These are phyloP conservation scores for Corinectria fuckeliana DNA, from an alignment of 2,329 filamentous ascomycete genomes.

Conservation along the genomic window DNA sequence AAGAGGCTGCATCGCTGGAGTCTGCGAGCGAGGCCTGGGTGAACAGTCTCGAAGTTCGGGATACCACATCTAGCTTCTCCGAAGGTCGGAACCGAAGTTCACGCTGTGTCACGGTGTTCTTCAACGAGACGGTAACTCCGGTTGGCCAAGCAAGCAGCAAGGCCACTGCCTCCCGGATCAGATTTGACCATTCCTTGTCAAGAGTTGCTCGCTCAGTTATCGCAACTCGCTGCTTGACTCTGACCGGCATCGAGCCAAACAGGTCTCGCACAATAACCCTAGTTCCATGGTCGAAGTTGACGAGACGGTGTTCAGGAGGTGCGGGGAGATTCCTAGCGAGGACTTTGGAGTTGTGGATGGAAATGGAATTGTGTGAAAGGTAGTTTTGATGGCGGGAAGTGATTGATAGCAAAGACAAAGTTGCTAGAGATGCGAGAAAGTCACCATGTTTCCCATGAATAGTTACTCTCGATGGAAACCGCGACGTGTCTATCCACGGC, in stretches of 20 bases:
- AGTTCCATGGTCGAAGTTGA: slow-evolving; percentile 71
- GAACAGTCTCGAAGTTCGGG: slow-evolving; percentile 58
- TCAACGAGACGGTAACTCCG: slow-evolving; percentile 63
- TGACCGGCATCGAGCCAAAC: slow-evolving; percentile 90
- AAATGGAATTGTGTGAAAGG: slow-evolving; percentile 68
- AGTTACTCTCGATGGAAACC: slow-evolving; percentile 55
- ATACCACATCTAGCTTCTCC: slow-evolving; percentile 26
- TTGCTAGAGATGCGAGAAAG: slow-evolving; percentile 79
- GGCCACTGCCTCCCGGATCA: slow-evolving; percentile 65
- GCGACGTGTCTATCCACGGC: slow-evolving; percentile 74
- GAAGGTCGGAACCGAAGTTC: slow-evolving; percentile 46
- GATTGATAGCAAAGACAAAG: slow-evolving; percentile 78
- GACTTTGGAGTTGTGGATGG: slow-evolving; percentile 72
- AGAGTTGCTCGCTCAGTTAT: slow-evolving; percentile 58
- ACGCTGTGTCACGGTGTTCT: slow-evolving; percentile 53
- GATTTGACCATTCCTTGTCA: slow-evolving; percentile 68
- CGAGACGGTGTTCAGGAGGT: slow-evolving; percentile 61
- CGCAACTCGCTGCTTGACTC: slow-evolving; percentile 78
- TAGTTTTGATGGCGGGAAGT: slow-evolving; percentile 71
- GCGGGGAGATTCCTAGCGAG: slow-evolving; percentile 70
- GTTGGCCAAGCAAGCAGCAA: slow-evolving; percentile 74
- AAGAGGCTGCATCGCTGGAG: slow-evolving; percentile 59
- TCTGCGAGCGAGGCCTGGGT: slow-evolving; percentile 69
- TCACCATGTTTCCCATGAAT: slow-evolving; percentile 72
- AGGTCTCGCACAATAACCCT: slow-evolving; percentile 77